Base-by-base conservation (phyloP, 495 filamentous ascomycete species). In the Sordaria brevicollis region DNA sequence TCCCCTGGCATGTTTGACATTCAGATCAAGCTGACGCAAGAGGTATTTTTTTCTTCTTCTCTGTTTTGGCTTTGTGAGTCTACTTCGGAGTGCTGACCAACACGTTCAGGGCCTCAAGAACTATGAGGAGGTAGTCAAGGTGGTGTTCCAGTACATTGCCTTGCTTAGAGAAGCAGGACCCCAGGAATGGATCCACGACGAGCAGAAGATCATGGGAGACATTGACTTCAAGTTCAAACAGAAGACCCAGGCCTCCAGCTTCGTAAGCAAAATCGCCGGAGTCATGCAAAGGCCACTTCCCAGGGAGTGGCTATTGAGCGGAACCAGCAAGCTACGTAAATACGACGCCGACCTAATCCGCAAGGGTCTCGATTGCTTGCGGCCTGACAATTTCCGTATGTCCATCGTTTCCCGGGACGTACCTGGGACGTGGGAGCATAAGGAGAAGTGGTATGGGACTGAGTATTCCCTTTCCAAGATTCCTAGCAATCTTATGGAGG, bases 361-460 rank as follows among this genome's bases (percentile, higher is more conserved):
- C 75, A 86, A 91, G 73, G 93, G 89, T 0, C 79, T 98, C 43
- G 82, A 83, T 1, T 91, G 90, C 76, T 80, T 99, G 31, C 85
- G 91, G 33, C 90, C 93, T 4, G 93, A 98, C 76, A 98, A 97
- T 77, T 95, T 97, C 81, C 86, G 91, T 35, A 84, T 97, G 69
- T 87, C 87, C 7, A 84, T 98, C 70, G 89, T 96, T 35, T 92
- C 92, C 35, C 91, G 92, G 77, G 87, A 93, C 15, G 91, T 89
- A 71, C 93, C 93, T 0, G 93, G 92, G 1, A 86, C 88, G n/a
- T 94, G 92, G 89, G 88, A 96, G 67, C 79, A 90, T 72, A 93
- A 91, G 76, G 95, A 99, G 81, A 92, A 92, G 79, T 99, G 96
- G 96, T 99, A 99, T 72, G 94, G 94, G 21, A 99, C 95, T 5